These are phyloP conservation scores for Barnettozyma pratensis DNA, from an alignment of 805 yeast genomes.

Conservation along the genomic window DNA sequence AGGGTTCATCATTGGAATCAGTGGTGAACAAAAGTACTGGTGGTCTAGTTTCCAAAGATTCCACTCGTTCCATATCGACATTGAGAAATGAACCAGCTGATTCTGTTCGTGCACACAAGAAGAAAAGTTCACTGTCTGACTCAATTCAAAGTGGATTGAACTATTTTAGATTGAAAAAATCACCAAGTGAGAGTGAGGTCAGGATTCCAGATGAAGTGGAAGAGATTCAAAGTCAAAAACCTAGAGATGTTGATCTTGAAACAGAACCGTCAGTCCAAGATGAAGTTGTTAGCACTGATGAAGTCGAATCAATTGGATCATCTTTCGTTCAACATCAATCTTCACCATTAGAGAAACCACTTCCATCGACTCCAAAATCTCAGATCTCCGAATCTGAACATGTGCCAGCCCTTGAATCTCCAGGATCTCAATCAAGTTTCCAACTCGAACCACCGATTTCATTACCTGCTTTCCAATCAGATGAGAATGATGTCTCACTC, in stretches of 20 bases:
- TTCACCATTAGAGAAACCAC: no score
- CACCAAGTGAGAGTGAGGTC: no score
- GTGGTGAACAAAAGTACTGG: background rate
- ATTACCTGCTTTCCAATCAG: constrained; percentile 2
- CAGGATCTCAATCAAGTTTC: background rate
- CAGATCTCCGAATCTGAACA: background rate
- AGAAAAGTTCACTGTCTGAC: constrained; percentile 18
- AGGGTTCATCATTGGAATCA: constrained; percentile 7
- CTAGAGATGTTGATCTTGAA: background rate
- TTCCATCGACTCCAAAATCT: background rate
- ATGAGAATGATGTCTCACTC: constrained; percentile 10
- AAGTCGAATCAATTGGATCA: no score
- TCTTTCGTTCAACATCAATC: no score
- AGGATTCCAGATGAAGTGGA: background rate
- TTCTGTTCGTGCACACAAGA: constrained; percentile 7
- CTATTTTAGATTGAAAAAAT: constrained; percentile 6
- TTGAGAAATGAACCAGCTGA: constrained; percentile 2
- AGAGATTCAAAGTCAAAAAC: background rate
- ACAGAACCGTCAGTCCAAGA: background rate
- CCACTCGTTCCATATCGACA: constrained; percentile 21
- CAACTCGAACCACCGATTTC: constrained; percentile 6
- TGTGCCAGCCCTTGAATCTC: no score
- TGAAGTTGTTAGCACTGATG: background rate
- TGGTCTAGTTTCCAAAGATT: constrained; percentile 6
- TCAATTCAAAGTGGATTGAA: constrained; percentile 16